Conservation (phyloP, 1,139 yeast species). For the Zygoascus hellenicus region DNA sequence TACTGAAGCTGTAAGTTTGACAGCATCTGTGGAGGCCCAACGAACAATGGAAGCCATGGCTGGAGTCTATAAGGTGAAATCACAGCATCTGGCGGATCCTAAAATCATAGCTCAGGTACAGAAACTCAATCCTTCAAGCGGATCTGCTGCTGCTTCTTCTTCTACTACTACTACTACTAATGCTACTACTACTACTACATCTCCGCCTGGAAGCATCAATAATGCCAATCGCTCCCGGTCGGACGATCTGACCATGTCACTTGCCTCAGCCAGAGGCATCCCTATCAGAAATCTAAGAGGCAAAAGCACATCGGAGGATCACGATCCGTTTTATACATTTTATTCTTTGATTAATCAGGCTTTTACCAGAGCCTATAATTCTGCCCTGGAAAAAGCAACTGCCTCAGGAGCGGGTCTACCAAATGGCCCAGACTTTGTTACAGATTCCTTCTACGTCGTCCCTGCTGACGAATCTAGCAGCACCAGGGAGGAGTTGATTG, state of each 20-base stretch:
- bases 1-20: constrained; percentile 23
- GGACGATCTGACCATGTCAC: constrained; percentile 23
- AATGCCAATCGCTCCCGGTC: neutral
- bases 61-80: constrained; percentile 23
- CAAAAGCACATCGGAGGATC: constrained; percentile 18
- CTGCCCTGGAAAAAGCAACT: constrained; percentile 17
- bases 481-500: constrained; percentile 22
- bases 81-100: constrained; percentile 20
- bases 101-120: constrained; percentile 6
- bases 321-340: constrained; percentile 29
- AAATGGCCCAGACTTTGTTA: constrained; percentile 13
- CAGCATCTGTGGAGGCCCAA: constrained; percentile 23
- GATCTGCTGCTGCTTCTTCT: neutral
- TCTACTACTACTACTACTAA: neutral
- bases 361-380: constrained; percentile 23
- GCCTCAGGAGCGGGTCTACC: constrained; percentile 11
- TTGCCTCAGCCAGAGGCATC: constrained; percentile 32
- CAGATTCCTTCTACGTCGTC: constrained; percentile 31
- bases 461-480: constrained; percentile 17
- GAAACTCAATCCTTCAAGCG: neutral
- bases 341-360: constrained; percentile 25
- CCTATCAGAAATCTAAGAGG: constrained; percentile 11
- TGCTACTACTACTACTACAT: neutral
- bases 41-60: constrained; percentile 26
- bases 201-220: neutral